These are phyloP conservation scores for Colletotrichum higginsianum DNA, from an alignment of 2,329 filamentous ascomycete species.

Conservation along the genomic window DNA sequence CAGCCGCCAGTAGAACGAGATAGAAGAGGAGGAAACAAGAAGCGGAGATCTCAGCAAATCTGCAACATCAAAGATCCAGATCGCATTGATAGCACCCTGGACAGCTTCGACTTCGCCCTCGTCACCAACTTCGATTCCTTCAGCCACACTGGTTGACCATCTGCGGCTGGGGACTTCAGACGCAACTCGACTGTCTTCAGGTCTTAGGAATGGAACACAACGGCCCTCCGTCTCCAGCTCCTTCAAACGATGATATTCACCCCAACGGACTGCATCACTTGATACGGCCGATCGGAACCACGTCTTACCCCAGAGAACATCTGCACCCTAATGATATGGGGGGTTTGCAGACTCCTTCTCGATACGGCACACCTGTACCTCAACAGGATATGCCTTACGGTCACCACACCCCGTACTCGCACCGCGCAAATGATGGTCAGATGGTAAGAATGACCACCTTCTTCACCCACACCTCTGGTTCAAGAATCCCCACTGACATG, in stretches of 20 bases:
- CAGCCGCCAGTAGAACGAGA: conserved; percentile 11
- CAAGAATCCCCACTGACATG: conserved; percentile 8
- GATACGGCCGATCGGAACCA: conserved; percentile 59
- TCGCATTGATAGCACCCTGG: neutral
- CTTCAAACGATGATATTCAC: conserved; percentile 55
- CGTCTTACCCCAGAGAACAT: conserved; percentile 47
- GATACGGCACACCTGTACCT: conserved; percentile 57
- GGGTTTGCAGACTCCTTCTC: conserved; percentile 53
- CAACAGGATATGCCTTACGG: conserved; percentile 49
- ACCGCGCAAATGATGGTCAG: conserved; percentile 42
- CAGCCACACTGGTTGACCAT: neutral
- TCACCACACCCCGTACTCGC: conserved; percentile 50
- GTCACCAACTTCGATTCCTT: neutral
- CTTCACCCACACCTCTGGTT: neutral
- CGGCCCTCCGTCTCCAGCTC: conserved; percentile 62
- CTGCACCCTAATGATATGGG: conserved; percentile 49
- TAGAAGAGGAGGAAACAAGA: neutral
- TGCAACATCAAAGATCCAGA: neutral
- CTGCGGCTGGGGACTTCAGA: neutral
- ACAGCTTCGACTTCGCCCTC: neutral
- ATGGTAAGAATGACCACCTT: conserved; percentile 27
- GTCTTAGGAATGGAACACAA: conserved; percentile 54
- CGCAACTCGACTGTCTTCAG: neutral
- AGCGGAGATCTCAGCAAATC: neutral
- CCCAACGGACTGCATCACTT: conserved; percentile 61